These are phyloP conservation scores for Pichia pseudocactophila DNA, from an alignment of 805 yeast species.

Conservation along the genomic window DNA sequence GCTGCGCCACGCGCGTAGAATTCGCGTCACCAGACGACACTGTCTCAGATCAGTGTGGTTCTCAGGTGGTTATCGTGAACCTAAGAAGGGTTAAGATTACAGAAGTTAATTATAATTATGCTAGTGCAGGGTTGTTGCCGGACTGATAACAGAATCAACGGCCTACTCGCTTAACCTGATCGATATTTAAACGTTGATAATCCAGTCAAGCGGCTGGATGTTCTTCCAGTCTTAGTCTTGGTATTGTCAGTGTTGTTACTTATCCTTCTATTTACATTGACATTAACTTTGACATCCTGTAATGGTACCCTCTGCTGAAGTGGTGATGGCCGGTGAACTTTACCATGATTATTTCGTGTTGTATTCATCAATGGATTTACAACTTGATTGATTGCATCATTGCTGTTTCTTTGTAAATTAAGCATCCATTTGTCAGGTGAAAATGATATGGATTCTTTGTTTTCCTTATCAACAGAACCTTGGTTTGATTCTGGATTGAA, in stretches of 20 bases:
- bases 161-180: no score
- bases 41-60: no score
- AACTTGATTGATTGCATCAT: background rate
- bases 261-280: background rate
- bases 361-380: no score
- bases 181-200: background rate
- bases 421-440: constrained; percentile 9
- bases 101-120: no score
- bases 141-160: no score
- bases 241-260: background rate
- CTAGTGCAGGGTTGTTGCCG: no score
- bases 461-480: background rate
- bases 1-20: no score
- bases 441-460: constrained; percentile 1
- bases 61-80: no score
- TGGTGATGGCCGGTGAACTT: constrained; percentile 9
- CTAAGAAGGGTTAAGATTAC: no score
- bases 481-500: constrained; percentile 2
- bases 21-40: no score
- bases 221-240: background rate
- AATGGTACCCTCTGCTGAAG: constrained; percentile 3
- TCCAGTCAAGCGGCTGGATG: no score
- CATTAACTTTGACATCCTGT: constrained; percentile 5
- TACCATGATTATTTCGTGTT: background rate
- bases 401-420: background rate